Evolutionary conservation across 495 filamentous ascomycete species (phyloP), one percentile per base, ranked within the genome.

Genomic region (Saxophila tyrrhenica): DNA sequence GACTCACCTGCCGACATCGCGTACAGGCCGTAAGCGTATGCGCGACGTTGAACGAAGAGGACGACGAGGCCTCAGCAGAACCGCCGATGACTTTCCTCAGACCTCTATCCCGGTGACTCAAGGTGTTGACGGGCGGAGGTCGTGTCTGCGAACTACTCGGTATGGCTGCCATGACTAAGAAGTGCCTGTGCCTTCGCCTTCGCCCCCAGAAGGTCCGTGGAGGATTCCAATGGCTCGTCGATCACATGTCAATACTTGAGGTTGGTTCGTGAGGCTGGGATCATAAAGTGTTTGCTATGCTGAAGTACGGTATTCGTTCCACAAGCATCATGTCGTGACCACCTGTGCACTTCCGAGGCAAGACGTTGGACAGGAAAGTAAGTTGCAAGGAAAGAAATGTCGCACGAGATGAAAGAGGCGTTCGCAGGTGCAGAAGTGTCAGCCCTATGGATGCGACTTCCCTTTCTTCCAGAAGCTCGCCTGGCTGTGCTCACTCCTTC

Each of bases 1-100:
- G 20, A 58, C 55, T 25, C 25, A 60, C 58, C 48, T 52, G 48
- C 1, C 58, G 49, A 51, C 58, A 61, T 2, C 58, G 54, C 7
- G 55, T 57, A 21, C 58, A 60, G 16, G 58, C 58, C 1, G 58
- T 60, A 19, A 52, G 21, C 7, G 50, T 52, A 19, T 52, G 50
- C 11, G 50, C 50, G 50, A 52, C 50, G 38, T 7, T 3, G 50
- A 17, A n/a, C 41, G 45, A 48, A 25, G 45, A 48, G 3, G 45
- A 48, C 7, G 29, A 35, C 5, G 29, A 35, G 5, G 29, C 29
- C 13, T 35, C 29, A 5, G 7, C 29, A 35, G 29, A 35, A 35
- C 7, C 13, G 29, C 29, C 29, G 7, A n/a, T n/a, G n/a, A 7
- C 29, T 35, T 35, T 35, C 29, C 29, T 35, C 29, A 35, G 29